Evolutionary conservation across 2,329 filamentous ascomycete species (phyloP).

Genomic region (Colletotrichum magnum): DNA sequence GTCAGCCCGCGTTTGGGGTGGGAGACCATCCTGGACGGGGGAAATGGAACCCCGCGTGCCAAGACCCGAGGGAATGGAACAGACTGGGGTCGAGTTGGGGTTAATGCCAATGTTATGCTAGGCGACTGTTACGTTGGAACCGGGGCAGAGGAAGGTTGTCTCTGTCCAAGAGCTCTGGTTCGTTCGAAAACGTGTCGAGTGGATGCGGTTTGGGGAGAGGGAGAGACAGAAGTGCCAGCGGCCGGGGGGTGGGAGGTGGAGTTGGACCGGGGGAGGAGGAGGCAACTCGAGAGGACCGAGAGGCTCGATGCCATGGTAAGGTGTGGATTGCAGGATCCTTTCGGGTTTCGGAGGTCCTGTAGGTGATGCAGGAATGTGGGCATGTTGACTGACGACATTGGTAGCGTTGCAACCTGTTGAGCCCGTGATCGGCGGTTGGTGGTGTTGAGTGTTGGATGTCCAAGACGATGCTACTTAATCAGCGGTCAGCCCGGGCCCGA

Average conservation of each 20-base stretch:
- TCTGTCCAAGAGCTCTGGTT: slow-evolving; percentile 28
- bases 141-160: slow-evolving; percentile 21
- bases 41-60: slow-evolving; percentile 37
- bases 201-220: slow-evolving; percentile 10
- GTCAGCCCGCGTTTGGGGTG: slow-evolving; percentile 29
- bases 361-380: slow-evolving; percentile 14
- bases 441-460: neutral
- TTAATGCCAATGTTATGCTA: slow-evolving; percentile 5
- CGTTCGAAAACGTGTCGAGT: slow-evolving; percentile 25
- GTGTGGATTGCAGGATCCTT: slow-evolving; percentile 14
- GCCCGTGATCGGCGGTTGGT: slow-evolving; percentile 7
- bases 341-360: neutral
- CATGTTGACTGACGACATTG: slow-evolving; percentile 12
- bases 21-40: slow-evolving; percentile 4
- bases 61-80: slow-evolving; percentile 40
- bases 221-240: neutral
- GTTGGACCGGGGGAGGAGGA: neutral
- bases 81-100: slow-evolving; percentile 30
- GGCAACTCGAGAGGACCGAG: neutral
- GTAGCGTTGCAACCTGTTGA: slow-evolving; percentile 2
- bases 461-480: neutral
- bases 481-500: neutral
- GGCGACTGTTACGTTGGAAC: slow-evolving; percentile 29
- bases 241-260: slow-evolving; percentile 3
- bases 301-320: slow-evolving; percentile 9